Conservation (phyloP, 2,329 filamentous ascomycete species). For the Penicillium concentricum region DNA sequence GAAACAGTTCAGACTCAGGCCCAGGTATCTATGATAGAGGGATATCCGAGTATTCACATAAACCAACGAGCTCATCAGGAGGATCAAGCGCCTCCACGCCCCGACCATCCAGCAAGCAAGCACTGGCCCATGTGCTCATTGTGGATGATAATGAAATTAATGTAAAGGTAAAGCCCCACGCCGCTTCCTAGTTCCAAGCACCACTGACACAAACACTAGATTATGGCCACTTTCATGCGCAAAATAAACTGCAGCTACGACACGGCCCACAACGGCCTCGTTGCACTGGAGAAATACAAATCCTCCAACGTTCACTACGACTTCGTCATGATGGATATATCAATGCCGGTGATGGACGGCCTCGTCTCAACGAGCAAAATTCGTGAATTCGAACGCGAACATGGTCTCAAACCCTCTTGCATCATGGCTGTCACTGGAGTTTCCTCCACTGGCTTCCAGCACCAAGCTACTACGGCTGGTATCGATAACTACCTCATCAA, state of each 20-base stretch:
- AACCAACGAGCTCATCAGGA: background rate
- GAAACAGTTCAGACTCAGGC: background rate
- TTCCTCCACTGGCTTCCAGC: slow-evolving; percentile 32
- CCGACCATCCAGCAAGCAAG: slow-evolving; percentile 7
- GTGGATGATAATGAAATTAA: slow-evolving; percentile 48
- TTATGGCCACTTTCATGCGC: slow-evolving; percentile 39
- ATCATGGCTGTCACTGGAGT: slow-evolving; percentile 36
- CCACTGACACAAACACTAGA: slow-evolving; percentile 13
- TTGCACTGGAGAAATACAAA: slow-evolving; percentile 40
- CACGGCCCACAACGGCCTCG: slow-evolving; percentile 40
- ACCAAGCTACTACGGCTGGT: slow-evolving; percentile 31
- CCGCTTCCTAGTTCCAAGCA: too few relatives aligned
- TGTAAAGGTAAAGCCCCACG: slow-evolving; percentile 24
- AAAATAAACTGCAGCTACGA: slow-evolving; percentile 39
- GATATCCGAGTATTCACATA: background rate
- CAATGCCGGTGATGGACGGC: slow-evolving; percentile 47
- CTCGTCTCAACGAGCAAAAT: slow-evolving; percentile 45
- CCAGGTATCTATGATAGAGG: background rate
- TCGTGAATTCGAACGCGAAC: slow-evolving; percentile 35
- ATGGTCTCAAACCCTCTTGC: slow-evolving; percentile 18
- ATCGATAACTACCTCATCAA: slow-evolving; percentile 36
- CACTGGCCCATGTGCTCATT: slow-evolving; percentile 31
- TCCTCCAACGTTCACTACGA: slow-evolving; percentile 30
- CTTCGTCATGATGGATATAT: slow-evolving; percentile 42
- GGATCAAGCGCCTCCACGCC: background rate